Base-by-base conservation (phyloP, 371 early-diverging fungal species). In the Mucor velutinosus region DNA sequence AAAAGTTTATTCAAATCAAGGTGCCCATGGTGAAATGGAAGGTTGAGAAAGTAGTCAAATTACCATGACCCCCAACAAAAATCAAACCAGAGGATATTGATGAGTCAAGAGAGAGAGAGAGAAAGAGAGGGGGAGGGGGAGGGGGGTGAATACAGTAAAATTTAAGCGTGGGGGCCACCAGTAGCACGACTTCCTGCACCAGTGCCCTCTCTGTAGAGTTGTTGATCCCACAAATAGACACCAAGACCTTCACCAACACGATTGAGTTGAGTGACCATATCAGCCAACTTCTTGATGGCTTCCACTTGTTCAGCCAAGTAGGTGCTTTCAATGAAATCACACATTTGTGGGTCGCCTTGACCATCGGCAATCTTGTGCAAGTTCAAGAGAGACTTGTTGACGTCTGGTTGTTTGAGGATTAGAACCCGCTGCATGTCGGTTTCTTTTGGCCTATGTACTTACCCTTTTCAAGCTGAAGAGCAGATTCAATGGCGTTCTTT, bases 221-320 rank as follows among this genome's bases (percentile, higher is more conserved):
- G 82, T 47, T 88, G 86, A 67, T 89, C 90, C 88, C 88, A 89
- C 66, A 89, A 77, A 72, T 89, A 87, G 49, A 88, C 85, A 71
- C 79, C 75, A 43, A 77, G 66, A 14, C 71, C 83, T 70, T 83
- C 84, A 30, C 81, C 84, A 47, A 87, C 89, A 57, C 89, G 86
- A 65, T 86, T 86, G 32, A 91, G 78, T 70, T 90, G 89, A 37
- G 89, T 88, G 59, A 89, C 83, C 74, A 87, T 83, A 65, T 89
- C 86, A 33, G 88, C 77, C 64, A 91, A 73, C 64, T 81, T 83
- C 79, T 88, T 89, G 77, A 91, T 89, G 39, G 88, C 80, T 64
- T 87, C 82, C 57, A 90, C 89, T 76, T 91, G 91, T 70, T 91
- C 91, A 60, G 74, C 73, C 47, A 91, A 73, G 75, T 80, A 91